phyloP scores from a whole-genome alignment of 345 rosid species.

The Camelina laxa region DNA sequence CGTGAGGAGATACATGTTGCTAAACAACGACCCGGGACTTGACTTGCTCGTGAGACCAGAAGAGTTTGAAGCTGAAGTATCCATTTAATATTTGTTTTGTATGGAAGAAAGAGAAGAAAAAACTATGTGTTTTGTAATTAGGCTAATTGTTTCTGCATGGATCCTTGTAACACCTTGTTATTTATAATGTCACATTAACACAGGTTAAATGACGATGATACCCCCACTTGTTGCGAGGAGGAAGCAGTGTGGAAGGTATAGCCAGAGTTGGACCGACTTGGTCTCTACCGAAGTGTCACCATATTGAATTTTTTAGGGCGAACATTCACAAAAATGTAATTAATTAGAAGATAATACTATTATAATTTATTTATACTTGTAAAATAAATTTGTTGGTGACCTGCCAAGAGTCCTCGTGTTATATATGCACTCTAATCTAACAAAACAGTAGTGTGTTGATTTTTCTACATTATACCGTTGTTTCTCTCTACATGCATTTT shows the following conservation, averaged over 20 bases:
- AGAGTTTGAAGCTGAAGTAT: conserved; percentile 39
- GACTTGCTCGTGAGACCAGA: conserved; percentile 29
- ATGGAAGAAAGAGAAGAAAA: conserved; percentile 17
- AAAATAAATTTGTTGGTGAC: conserved; percentile 40
- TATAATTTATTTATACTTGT: neutral
- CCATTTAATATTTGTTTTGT: neutral
- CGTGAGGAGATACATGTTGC: conserved; percentile 33
- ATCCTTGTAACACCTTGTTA: conserved; percentile 19
- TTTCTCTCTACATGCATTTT: no score
- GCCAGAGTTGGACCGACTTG: conserved; percentile 19
- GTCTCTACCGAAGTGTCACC: conserved; percentile 24
- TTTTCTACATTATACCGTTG: neutral
- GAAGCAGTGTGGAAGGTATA: conserved; percentile 28
- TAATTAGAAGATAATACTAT: neutral
- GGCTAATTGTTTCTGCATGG: conserved; percentile 25
- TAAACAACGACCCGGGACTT: neutral
- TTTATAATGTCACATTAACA: conserved; percentile 25
- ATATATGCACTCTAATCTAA: conserved; percentile 26
- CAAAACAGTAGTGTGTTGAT: neutral
- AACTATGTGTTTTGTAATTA: conserved; percentile 6
- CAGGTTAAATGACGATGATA: conserved; percentile 12
- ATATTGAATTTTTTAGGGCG: neutral
- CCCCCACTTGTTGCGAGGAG: conserved; percentile 6
- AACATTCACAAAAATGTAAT: neutral
- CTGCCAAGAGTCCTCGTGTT: conserved; percentile 45